Percentiles rank a stretch among this genome's conserved stretches.
Conservation (phyloP, 2,329 filamentous ascomycete genomes). For the Coccinonectria pachysandricola region DNA sequence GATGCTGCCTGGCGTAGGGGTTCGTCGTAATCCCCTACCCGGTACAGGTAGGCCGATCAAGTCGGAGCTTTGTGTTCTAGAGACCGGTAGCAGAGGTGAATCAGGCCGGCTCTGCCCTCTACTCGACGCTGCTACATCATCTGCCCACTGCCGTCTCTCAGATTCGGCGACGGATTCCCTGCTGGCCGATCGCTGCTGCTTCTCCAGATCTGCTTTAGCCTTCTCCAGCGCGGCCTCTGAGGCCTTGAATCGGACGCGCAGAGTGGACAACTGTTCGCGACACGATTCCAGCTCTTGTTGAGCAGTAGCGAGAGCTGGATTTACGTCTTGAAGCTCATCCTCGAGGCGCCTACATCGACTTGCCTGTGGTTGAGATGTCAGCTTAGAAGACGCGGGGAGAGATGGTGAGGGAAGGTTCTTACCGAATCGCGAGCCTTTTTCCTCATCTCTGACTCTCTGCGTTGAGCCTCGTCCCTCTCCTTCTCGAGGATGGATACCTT, state of each 20-base stretch:
- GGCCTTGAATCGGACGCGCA: constrained; percentile 56
- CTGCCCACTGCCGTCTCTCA: constrained; percentile 40
- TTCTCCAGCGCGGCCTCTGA: constrained; percentile 55
- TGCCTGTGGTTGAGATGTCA: constrained; percentile 37
- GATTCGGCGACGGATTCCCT: constrained; percentile 26
- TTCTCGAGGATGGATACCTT: constrained; percentile 72
- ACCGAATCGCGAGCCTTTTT: constrained; percentile 83
- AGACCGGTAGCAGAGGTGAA: constrained; percentile 41
- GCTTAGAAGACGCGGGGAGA: background rate
- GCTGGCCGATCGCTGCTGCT: constrained; percentile 28
- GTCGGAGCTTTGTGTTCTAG: constrained; percentile 45
- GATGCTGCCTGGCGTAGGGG: constrained; percentile 39
- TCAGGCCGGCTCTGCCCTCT: constrained; percentile 41
- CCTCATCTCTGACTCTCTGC: constrained; percentile 76
- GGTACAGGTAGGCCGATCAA: constrained; percentile 36
- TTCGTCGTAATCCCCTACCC: constrained; percentile 22
- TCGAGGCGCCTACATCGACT: constrained; percentile 56
- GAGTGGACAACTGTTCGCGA: constrained; percentile 46
- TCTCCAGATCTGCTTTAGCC: constrained; percentile 38
- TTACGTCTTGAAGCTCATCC: constrained; percentile 69
- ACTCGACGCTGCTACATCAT: constrained; percentile 33
- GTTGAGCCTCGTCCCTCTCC: constrained; percentile 77
- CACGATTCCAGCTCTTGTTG: constrained; percentile 54
- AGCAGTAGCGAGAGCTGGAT: constrained; percentile 51
- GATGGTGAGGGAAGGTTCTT: constrained; percentile 25